Conservation (phyloP, 257 asterid species). For the Solanum chmielewskii region DNA sequence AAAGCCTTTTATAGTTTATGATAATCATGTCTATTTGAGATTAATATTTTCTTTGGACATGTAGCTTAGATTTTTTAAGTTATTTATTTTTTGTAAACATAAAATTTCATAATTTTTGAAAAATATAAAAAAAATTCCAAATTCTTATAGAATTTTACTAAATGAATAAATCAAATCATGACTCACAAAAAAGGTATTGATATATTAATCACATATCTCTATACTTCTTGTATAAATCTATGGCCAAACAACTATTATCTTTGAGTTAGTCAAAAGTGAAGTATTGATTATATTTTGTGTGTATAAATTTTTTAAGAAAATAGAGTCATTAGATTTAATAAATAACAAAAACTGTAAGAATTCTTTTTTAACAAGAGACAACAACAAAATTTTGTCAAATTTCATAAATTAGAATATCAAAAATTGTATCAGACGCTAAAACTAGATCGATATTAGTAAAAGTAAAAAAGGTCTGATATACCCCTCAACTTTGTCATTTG, state of each 20-base stretch:
- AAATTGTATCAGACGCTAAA: background rate
- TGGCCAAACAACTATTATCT: background rate
- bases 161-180: background rate
- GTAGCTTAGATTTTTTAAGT: rapidly evolving
- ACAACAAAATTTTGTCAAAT: background rate
- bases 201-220: background rate
- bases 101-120: background rate
- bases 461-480: too few species aligned
- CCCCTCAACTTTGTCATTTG: too few species aligned
- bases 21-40: background rate
- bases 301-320: too few species aligned
- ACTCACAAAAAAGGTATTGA: background rate
- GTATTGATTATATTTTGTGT: background rate
- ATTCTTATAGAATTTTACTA: background rate
- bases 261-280: background rate
- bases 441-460: background rate
- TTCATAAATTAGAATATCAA: background rate
- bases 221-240: background rate
- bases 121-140: background rate
- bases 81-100: background rate
- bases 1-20: background rate
- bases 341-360: background rate
- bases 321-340: background rate
- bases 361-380: background rate
- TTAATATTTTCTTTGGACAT: background rate